A percentile compares a stretch with the other conserved stretches of the same genome.
phyloP scores from a whole-genome alignment of 495 filamentous ascomycete species.

The Daldinia decipiens region DNA sequence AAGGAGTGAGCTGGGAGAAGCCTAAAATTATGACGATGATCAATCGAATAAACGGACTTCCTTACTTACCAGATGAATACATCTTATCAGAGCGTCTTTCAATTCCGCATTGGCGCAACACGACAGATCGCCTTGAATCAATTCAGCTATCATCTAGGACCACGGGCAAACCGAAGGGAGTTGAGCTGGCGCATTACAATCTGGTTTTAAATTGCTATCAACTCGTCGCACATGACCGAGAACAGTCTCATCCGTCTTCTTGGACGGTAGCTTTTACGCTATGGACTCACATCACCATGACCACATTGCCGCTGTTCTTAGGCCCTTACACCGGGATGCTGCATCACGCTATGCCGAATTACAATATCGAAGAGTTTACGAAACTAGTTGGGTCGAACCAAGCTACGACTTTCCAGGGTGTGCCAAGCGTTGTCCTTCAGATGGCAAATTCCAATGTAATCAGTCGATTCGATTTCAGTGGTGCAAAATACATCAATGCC shows the following conservation, averaged over 20 bases:
- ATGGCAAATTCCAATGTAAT: slow-evolving; percentile 40
- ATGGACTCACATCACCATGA: slow-evolving; percentile 53
- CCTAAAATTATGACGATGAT: slow-evolving; percentile 40
- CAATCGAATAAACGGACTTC: slow-evolving; percentile 18
- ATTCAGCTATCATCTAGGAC: slow-evolving; percentile 63
- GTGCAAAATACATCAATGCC: slow-evolving; percentile 40
- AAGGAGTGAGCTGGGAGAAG: slow-evolving; percentile 36
- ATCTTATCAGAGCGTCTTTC: slow-evolving; percentile 40
- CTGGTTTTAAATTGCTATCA: slow-evolving; percentile 68
- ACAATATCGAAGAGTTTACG: slow-evolving; percentile 41
- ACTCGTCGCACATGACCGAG: slow-evolving; percentile 47
- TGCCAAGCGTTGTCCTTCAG: slow-evolving; percentile 43
- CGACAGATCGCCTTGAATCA: slow-evolving; percentile 34
- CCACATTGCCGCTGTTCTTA: slow-evolving; percentile 51
- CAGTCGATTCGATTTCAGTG: slow-evolving; percentile 36
- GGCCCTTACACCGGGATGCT: slow-evolving; percentile 45
- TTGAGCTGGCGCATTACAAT: slow-evolving; percentile 78
- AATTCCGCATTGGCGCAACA: slow-evolving; percentile 51
- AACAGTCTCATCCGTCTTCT: slow-evolving; percentile 42
- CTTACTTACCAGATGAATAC: slow-evolving; percentile 42
- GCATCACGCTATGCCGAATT: slow-evolving; percentile 46
- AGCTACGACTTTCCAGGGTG: slow-evolving; percentile 43
- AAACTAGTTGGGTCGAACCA: slow-evolving; percentile 36
- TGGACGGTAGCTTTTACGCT: slow-evolving; percentile 52
- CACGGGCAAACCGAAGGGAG: slow-evolving; percentile 80